Percentiles rank a stretch among this genome's conserved stretches.
phyloP scores from a whole-genome alignment of 2,329 filamentous ascomycete genomes.

The Rutstroemia sp. region DNA sequence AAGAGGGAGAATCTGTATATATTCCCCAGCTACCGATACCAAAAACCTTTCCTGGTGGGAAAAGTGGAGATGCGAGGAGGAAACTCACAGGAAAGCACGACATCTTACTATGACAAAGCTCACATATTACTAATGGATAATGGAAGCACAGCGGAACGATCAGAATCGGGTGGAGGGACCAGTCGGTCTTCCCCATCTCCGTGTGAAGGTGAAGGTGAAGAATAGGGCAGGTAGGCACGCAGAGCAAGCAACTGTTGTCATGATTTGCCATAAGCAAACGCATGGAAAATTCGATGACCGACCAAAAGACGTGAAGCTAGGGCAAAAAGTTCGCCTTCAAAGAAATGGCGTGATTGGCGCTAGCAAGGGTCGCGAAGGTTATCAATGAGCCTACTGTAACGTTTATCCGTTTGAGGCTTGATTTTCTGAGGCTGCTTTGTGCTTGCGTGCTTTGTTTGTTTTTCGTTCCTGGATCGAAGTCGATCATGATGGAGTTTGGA shows the following conservation, averaged over 20 bases:
- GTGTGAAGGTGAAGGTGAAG: too few species aligned
- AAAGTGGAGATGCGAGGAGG: background rate
- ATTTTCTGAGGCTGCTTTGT: too few species aligned
- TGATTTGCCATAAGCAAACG: background rate
- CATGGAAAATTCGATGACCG: background rate
- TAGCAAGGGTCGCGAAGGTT: slow-evolving; percentile 3
- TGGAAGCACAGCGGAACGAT: background rate
- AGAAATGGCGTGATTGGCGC: slow-evolving; percentile 10
- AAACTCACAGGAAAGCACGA: slow-evolving; percentile 5
- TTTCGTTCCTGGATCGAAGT: background rate
- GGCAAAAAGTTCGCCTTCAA: background rate
- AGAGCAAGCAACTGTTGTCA: background rate
- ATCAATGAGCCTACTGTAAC: too few species aligned
- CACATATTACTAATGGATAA: background rate
- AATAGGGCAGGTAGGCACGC: too few species aligned
- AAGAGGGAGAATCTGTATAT: slow-evolving; percentile 1
- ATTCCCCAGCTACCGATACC: background rate
- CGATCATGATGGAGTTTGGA: background rate
- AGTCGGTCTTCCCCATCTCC: too few species aligned
- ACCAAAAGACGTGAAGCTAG: background rate
- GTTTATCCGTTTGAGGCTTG: too few species aligned
- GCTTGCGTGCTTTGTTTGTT: background rate
- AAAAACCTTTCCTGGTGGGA: background rate
- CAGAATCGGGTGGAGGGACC: background rate
- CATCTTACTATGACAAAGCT: slow-evolving; percentile 4